These are phyloP conservation scores for Naematelia encephala DNA, from an alignment of 768 basidiomycete genomes.

Conservation along the genomic window DNA sequence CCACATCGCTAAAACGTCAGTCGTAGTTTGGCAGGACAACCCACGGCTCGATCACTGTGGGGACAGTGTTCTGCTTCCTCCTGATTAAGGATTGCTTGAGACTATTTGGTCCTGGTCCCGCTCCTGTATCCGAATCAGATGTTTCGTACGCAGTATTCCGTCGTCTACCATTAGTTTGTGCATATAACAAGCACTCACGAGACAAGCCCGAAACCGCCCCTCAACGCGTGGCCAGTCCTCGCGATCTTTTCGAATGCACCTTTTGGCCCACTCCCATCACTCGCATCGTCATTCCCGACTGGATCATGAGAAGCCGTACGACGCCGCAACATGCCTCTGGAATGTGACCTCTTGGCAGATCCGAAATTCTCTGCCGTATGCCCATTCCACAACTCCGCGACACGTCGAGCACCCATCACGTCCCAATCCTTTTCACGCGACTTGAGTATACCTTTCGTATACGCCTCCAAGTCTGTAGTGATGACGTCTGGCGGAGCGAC, in stretches of 20 bases:
- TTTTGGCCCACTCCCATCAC: constrained; percentile 16
- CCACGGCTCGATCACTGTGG: constrained; percentile 38
- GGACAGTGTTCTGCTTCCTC: constrained; percentile 28
- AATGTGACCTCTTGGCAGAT: background rate
- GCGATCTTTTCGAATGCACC: constrained; percentile 25
- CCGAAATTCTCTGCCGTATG: constrained; percentile 6
- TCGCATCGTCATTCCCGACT: constrained; percentile 12
- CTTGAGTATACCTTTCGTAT: constrained; percentile 34
- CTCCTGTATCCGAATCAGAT: constrained; percentile 36
- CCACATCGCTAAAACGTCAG: constrained; percentile 24
- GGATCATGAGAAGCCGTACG: constrained; percentile 18
- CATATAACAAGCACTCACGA: constrained; percentile 10
- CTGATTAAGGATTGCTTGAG: constrained; percentile 13
- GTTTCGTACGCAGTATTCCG: constrained; percentile 31
- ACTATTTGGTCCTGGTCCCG: constrained; percentile 24
- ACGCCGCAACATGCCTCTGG: constrained; percentile 1
- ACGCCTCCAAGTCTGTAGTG: constrained; percentile 42
- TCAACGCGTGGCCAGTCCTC: constrained; percentile 38
- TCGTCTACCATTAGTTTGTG: constrained; percentile 16
- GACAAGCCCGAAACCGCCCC: constrained; percentile 30
- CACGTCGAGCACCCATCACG: constrained; percentile 30
- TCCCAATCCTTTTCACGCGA: constrained; percentile 41
- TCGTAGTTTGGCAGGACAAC: constrained; percentile 1
- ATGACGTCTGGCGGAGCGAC: constrained; percentile 42
- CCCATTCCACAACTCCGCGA: constrained; percentile 38